Conservation (phyloP, 2,329 filamentous ascomycete genomes). For the Xylariaceae sp. region DNA sequence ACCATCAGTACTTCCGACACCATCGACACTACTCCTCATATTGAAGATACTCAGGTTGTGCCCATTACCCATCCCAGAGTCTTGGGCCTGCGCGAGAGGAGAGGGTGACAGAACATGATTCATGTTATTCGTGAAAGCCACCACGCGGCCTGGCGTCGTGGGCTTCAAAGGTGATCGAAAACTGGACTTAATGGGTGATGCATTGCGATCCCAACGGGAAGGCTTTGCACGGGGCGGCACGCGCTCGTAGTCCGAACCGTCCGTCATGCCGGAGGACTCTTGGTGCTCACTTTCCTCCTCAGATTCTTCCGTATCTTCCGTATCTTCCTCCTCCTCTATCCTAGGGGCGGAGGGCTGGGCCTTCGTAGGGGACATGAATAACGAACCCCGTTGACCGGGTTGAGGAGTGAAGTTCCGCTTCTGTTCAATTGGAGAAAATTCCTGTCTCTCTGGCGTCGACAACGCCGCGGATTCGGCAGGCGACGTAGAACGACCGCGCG, state of each 20-base stretch:
- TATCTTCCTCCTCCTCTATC: constrained; percentile 4
- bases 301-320: constrained; percentile 5
- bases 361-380: constrained; percentile 36
- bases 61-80: neutral
- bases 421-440: constrained; percentile 37
- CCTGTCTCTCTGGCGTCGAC: constrained; percentile 19
- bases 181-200: constrained; percentile 54
- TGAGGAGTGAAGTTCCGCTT: constrained; percentile 48
- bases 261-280: constrained; percentile 32
- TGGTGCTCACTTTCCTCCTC: constrained; percentile 22
- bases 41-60: too few species aligned
- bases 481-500: constrained; percentile 11
- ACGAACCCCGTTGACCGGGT: constrained; percentile 31
- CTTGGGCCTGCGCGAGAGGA: constrained; percentile 34
- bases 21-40: too few species aligned
- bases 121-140: constrained; percentile 51
- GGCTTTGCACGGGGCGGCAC: constrained; percentile 40
- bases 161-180: constrained; percentile 55
- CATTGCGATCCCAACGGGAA: constrained; percentile 46
- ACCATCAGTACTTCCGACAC: too few species aligned
- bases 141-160: constrained; percentile 54
- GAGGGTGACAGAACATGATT: constrained; percentile 26
- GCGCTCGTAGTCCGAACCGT: constrained; percentile 37
- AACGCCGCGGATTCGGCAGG: constrained; percentile 13
- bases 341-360: constrained; percentile 18